Evolutionary conservation across 75 land plant species (phyloP).

Genomic region (Sequoia sempervirens): DNA sequence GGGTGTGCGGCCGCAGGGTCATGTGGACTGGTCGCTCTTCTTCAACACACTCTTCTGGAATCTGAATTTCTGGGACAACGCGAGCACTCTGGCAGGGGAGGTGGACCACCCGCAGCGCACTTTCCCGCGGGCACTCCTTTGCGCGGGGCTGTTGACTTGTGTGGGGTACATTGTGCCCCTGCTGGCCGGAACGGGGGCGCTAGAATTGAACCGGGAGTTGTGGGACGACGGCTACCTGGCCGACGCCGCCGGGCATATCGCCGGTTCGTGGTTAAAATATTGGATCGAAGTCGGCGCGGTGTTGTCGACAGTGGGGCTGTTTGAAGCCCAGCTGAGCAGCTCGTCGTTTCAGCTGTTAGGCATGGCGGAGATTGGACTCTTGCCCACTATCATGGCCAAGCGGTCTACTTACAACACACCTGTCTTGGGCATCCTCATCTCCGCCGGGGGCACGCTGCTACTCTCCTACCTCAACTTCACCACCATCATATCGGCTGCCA

Average conservation of each 20-base stretch:
- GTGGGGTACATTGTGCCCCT: conserved; percentile 56
- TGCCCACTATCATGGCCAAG: conserved; percentile 38
- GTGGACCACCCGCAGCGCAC: too few relatives aligned
- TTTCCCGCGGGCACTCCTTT: conserved; percentile 43
- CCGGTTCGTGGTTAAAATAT: conserved; percentile 62
- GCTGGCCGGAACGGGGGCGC: conserved; percentile 65
- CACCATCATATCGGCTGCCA: conserved; percentile 57
- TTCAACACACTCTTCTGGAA: conserved; percentile 92
- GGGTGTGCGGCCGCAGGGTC: conserved; percentile 21
- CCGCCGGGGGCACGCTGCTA: conserved; percentile 49
- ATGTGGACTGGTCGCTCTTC: conserved; percentile 56
- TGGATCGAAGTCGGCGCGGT: conserved; percentile 77
- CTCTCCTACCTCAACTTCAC: conserved; percentile 63
- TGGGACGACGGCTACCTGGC: conserved; percentile 74
- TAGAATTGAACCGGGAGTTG: conserved; percentile 11
- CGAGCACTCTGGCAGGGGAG: conserved; percentile 53
- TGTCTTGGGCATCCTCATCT: conserved; percentile 51
- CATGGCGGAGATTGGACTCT: conserved; percentile 72
- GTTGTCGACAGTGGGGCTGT: conserved; percentile 61
- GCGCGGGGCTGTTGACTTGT: conserved; percentile 57
- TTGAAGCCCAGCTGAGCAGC: conserved; percentile 81
- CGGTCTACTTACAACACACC: conserved; percentile 70
- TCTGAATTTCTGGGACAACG: conserved; percentile 88
- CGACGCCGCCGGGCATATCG: conserved; percentile 48
- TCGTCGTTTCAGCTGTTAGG: conserved; percentile 73